Percentiles rank a stretch among this genome's conserved stretches.
These are phyloP conservation scores for Inga leiocalycina DNA, from an alignment of 306 rosid species.

Conservation along the genomic window DNA sequence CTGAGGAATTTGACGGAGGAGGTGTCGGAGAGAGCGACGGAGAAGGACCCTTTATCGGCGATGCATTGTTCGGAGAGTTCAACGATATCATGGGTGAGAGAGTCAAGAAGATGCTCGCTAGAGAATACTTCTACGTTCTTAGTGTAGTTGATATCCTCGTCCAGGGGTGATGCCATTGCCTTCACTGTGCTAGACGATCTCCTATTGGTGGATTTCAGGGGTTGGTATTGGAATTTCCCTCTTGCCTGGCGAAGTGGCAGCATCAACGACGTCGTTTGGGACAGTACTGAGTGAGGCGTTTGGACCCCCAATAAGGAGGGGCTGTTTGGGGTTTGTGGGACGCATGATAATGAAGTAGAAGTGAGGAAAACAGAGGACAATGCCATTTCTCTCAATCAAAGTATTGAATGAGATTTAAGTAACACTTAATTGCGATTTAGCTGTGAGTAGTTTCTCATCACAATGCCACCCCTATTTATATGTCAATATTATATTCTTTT, in stretches of 20 bases:
- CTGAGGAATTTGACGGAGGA: conserved; percentile 23
- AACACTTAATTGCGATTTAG: not conserved
- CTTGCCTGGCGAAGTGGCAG: not conserved
- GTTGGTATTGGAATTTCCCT: not conserved
- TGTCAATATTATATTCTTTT: conserved; percentile 20
- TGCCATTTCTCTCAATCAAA: not conserved
- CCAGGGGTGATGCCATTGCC: not conserved
- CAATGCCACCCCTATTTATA: not conserved
- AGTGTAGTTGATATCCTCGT: not conserved
- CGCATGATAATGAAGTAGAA: not conserved
- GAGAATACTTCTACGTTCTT: conserved; percentile 54
- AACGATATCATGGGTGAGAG: conserved; percentile 54
- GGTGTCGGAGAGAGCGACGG: conserved; percentile 64
- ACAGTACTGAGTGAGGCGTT: not conserved
- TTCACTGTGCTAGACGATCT: conserved; percentile 14
- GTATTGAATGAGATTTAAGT: not conserved
- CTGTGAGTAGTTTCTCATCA: not conserved
- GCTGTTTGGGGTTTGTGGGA: not conserved
- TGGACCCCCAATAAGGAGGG: not conserved
- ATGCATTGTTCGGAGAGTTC: conserved; percentile 50
- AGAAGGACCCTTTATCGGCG: conserved; percentile 51
- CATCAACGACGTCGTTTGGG: conserved; percentile 12
- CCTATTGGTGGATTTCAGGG: not conserved
- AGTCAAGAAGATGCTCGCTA: not conserved
- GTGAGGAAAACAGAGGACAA: not conserved